Evolutionary conservation across 139 green algal species (phyloP).

Genomic region (Closterium sp.): DNA sequence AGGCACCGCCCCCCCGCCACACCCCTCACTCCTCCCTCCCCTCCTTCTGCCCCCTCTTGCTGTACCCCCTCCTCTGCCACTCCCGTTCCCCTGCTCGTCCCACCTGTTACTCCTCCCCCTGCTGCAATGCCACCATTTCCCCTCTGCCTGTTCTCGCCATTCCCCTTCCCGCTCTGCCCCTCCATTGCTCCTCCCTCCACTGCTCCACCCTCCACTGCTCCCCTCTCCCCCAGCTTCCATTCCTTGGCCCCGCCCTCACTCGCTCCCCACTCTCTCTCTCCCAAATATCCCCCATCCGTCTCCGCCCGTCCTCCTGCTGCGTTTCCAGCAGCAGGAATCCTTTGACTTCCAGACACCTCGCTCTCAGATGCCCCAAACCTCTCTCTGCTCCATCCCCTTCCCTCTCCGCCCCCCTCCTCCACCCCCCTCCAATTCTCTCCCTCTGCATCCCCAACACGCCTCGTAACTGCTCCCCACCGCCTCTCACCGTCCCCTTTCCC

Average conservation of each 20-base stretch:
- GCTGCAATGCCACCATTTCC: no score
- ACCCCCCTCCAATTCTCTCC: not conserved
- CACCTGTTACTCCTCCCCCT: not conserved
- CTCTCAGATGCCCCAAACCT: not conserved
- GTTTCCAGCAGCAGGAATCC: not conserved
- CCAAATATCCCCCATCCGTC: not conserved
- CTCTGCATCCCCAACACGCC: not conserved
- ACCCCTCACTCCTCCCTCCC: not conserved
- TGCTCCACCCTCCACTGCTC: not conserved
- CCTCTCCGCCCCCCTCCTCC: not conserved
- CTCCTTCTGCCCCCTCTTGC: not conserved
- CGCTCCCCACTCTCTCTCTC: not conserved
- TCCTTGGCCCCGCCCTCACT: not conserved
- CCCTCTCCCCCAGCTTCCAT: not conserved
- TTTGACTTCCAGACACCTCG: not conserved
- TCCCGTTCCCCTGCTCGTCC: not conserved
- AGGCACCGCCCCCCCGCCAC: not conserved
- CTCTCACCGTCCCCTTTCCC: not conserved
- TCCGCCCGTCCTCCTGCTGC: not conserved
- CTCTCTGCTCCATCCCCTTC: not conserved
- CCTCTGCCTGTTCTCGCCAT: not conserved
- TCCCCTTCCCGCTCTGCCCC: not conserved
- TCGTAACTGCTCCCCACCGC: not conserved
- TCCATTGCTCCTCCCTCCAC: not conserved
- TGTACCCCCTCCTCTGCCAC: not conserved